phyloP scores from a whole-genome alignment of 164 flowering plant genomes.

The Akebia trifoliata region DNA sequence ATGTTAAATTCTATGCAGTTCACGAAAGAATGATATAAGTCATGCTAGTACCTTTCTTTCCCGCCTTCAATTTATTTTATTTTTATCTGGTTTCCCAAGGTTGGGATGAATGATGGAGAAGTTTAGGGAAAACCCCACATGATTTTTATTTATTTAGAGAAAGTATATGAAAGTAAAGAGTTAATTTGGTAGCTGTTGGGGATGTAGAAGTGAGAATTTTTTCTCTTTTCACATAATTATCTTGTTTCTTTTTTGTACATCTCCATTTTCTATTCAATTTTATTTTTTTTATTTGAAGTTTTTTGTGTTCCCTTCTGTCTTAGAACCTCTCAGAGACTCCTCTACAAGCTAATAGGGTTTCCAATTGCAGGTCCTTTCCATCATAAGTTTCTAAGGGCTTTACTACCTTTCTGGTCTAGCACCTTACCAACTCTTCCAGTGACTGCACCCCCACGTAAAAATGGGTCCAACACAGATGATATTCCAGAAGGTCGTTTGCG shows the following conservation, averaged over 20 bases:
- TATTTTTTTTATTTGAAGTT: too few species aligned
- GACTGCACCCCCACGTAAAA: conserved; percentile 89
- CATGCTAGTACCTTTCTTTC: background rate
- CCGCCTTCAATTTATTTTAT: background rate
- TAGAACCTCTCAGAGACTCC: background rate
- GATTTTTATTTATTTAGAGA: background rate
- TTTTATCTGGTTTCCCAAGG: background rate
- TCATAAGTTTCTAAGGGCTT: conserved; percentile 72
- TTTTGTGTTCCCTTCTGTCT: too few species aligned
- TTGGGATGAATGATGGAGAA: background rate
- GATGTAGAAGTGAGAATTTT: too few species aligned
- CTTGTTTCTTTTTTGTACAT: too few species aligned
- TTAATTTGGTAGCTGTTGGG: too few species aligned
- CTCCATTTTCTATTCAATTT: too few species aligned
- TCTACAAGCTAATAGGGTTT: background rate
- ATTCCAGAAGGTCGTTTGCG: conserved; percentile 62
- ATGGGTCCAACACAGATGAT: conserved; percentile 54
- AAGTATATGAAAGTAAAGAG: background rate
- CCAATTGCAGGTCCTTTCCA: conserved; percentile 68
- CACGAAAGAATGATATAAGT: too few species aligned
- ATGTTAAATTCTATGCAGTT: too few species aligned
- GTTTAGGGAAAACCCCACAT: too few species aligned
- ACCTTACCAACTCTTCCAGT: conserved; percentile 92
- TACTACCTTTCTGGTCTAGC: conserved; percentile 97
- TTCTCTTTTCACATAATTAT: too few species aligned